These are phyloP conservation scores for Musa beccarii DNA, from an alignment of 176 grass and related monocot genomes.

Conservation along the genomic window DNA sequence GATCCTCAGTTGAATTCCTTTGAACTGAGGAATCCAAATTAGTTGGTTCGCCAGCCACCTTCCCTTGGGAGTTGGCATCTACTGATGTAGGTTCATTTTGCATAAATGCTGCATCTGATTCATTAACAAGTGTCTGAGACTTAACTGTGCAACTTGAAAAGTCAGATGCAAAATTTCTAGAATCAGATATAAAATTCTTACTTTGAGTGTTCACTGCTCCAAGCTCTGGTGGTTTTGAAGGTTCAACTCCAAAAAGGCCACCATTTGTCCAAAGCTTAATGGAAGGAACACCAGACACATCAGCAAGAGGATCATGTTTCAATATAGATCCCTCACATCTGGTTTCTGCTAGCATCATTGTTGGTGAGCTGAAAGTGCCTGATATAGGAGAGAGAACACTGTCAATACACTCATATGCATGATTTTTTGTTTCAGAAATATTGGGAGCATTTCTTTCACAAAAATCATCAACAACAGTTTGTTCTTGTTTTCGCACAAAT, in stretches of 20 bases:
- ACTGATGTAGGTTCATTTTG: conserved; percentile 27
- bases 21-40: conserved; percentile 25
- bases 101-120: conserved; percentile 19
- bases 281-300: conserved; percentile 38
- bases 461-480: conserved; percentile 28
- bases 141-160: conserved; percentile 14
- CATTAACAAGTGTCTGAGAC: not conserved
- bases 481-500: conserved; percentile 13
- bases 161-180: conserved; percentile 16
- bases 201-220: conserved; percentile 32
- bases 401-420: conserved; percentile 25
- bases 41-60: conserved; percentile 29
- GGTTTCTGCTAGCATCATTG: conserved; percentile 7
- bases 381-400: conserved; percentile 22
- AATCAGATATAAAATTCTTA: conserved; percentile 32
- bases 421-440: conserved; percentile 21
- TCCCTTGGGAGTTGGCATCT: conserved; percentile 27
- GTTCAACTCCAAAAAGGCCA: conserved; percentile 88
- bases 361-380: conserved; percentile 16
- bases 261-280: conserved; percentile 98
- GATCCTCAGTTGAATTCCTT: conserved; percentile 20
- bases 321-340: conserved; percentile 16
- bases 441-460: conserved; percentile 30
- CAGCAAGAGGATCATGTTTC: conserved; percentile 22
- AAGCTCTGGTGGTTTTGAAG: conserved; percentile 86